These are phyloP conservation scores for Zygoascus ofunaensis DNA, from an alignment of 805 yeast species.

Conservation along the genomic window DNA sequence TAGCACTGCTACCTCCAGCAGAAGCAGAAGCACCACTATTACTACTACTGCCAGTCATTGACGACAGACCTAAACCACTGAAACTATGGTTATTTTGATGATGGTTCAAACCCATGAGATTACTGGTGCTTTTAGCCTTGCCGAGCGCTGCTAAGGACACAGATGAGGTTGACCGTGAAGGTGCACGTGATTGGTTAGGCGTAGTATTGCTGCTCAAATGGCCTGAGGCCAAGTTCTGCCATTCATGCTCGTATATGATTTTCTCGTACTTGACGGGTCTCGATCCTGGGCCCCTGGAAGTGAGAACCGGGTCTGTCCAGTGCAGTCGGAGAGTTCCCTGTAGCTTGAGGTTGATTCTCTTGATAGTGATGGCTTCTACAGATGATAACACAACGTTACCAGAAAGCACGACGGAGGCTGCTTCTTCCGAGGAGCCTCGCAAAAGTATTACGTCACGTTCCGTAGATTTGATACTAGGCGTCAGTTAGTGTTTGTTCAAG, in stretches of 20 bases:
- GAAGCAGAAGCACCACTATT: conserved; percentile 13
- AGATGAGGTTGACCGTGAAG: conserved; percentile 1
- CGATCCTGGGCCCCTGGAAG: conserved; percentile 26
- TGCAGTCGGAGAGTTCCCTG: conserved; percentile 58
- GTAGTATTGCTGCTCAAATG: neutral
- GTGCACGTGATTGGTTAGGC: neutral
- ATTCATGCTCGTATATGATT: conserved; percentile 61
- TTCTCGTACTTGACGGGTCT: conserved; percentile 39
- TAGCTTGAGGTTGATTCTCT: conserved; percentile 52
- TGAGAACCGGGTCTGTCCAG: conserved; percentile 48
- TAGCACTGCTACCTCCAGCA: conserved; percentile 1
- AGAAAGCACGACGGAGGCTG: conserved; percentile 62
- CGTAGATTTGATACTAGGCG: conserved; percentile 44
- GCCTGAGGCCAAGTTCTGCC: conserved; percentile 54
- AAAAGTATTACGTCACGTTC: conserved; percentile 75
- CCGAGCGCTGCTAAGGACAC: neutral
- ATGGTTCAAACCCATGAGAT: neutral
- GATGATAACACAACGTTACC: conserved; percentile 75
- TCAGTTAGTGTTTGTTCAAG: conserved; percentile 3
- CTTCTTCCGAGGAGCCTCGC: conserved; percentile 70
- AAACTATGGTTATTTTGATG: neutral
- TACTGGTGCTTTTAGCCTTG: neutral
- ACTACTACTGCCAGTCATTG: conserved; percentile 3
- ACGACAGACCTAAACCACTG: neutral
- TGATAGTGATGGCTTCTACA: conserved; percentile 63